Percentiles rank a stretch among this genome's conserved stretches.
Conservation (phyloP, 345 rosid genomes). For the Camelina neglecta region DNA sequence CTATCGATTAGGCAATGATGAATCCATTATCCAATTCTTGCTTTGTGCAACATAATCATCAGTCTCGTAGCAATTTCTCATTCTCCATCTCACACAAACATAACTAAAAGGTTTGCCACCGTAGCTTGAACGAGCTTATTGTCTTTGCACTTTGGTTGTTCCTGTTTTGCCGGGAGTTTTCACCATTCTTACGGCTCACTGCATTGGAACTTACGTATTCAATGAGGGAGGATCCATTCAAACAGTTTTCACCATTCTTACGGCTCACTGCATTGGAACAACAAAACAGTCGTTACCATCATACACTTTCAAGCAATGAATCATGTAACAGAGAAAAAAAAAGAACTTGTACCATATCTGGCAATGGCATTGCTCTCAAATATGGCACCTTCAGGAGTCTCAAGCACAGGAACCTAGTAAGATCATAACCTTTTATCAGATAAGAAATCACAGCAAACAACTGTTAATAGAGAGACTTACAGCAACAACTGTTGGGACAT, state of each 20-base stretch:
- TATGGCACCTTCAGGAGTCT: conserved; percentile 87
- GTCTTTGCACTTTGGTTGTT: conserved; percentile 40
- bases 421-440: conserved; percentile 8
- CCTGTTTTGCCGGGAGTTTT: conserved; percentile 48
- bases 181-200: too few relatives aligned
- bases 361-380: conserved; percentile 99
- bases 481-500: too few relatives aligned
- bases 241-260: conserved; percentile 65
- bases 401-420: conserved; percentile 83
- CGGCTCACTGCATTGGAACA: conserved; percentile 59
- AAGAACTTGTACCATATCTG: conserved; percentile 67
- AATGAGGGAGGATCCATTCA: conserved; percentile 67
- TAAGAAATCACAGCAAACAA: neutral
- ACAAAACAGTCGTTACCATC: neutral
- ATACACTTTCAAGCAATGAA: neutral
- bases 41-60: conserved; percentile 6
- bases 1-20: neutral
- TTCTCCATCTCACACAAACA: too few relatives aligned
- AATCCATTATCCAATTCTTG: conserved; percentile 7
- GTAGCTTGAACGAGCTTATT: conserved; percentile 80
- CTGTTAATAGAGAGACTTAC: too few relatives aligned
- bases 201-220: conserved; percentile 79
- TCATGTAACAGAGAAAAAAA: neutral
- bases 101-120: conserved; percentile 69
- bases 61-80: neutral